These are phyloP conservation scores for Phytophthora pistaciae DNA, from an alignment of 352 stramenopile species.

Conservation along the genomic window DNA sequence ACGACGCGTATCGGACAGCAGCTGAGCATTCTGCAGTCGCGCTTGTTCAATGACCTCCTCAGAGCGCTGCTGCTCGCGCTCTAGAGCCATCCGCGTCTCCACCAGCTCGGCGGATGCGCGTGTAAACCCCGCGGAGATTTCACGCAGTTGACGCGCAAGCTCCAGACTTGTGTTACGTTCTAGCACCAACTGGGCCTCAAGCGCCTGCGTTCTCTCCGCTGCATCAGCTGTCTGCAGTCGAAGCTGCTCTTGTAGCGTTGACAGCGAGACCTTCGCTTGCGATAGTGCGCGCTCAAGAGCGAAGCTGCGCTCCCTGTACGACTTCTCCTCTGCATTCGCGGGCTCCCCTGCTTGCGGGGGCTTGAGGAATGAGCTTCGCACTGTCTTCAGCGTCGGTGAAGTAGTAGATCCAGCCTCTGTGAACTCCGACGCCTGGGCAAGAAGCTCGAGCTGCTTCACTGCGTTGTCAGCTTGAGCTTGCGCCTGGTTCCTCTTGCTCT, in stretches of 20 bases:
- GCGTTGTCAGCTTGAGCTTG: slow-evolving; percentile 22
- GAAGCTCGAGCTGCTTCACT: slow-evolving; percentile 27
- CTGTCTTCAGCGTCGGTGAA: slow-evolving; percentile 11
- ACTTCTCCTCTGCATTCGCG: slow-evolving; percentile 41
- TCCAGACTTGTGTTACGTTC: slow-evolving; percentile 59
- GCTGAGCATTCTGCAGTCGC: slow-evolving; percentile 48
- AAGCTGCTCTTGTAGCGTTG: slow-evolving; percentile 41
- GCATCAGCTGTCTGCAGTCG: slow-evolving; percentile 38
- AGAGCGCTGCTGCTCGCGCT: slow-evolving; percentile 46
- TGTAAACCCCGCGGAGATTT: slow-evolving; percentile 56
- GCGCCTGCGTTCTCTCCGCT: slow-evolving; percentile 36
- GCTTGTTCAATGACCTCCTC: slow-evolving; percentile 56
- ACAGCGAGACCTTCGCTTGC: slow-evolving; percentile 49
- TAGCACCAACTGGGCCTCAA: slow-evolving; percentile 63
- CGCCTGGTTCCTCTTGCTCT: slow-evolving; percentile 50
- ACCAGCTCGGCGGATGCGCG: slow-evolving; percentile 57
- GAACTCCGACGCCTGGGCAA: slow-evolving; percentile 9
- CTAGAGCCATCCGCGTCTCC: slow-evolving; percentile 53
- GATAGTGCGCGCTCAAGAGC: slow-evolving; percentile 64
- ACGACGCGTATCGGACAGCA: slow-evolving; percentile 63
- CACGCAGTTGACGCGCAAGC: slow-evolving; percentile 59
- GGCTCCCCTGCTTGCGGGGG: slow-evolving; percentile 15
- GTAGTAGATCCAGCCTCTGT: slow-evolving; percentile 10
- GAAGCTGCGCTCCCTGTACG: slow-evolving; percentile 61
- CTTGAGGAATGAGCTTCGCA: slow-evolving; percentile 16